Conservation (phyloP, 1,284 basidiomycete species). For the Cryptococcus sp. region DNA sequence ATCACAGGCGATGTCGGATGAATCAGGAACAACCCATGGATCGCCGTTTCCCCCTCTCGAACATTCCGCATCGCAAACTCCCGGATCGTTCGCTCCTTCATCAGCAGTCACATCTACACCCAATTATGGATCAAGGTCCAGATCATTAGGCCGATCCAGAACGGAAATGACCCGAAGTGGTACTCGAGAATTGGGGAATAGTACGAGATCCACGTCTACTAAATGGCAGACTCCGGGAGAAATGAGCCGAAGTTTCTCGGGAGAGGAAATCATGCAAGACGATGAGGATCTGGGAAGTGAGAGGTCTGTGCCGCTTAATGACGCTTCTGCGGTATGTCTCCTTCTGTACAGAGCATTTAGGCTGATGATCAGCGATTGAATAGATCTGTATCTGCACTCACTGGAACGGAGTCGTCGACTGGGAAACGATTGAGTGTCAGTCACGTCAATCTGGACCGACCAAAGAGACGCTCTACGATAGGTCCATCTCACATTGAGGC, state of each 20-base stretch:
- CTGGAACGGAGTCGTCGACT: conserved; percentile 15
- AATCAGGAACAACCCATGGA: conserved; percentile 13
- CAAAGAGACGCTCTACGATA: conserved; percentile 1
- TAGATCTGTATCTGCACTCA: neutral
- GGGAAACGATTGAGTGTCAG: conserved; percentile 19
- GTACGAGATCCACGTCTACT: conserved; percentile 10
- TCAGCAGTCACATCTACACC: conserved; percentile 31
- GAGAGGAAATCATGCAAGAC: conserved; percentile 18
- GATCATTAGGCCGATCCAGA: neutral
- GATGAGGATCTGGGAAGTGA: conserved; percentile 11
- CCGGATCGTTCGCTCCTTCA: conserved; percentile 17
- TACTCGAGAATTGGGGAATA: conserved; percentile 15
- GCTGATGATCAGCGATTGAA: neutral
- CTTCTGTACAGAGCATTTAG: neutral
- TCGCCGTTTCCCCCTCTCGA: conserved; percentile 26
- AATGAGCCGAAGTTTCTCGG: conserved; percentile 33
- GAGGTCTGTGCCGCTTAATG: conserved; percentile 17
- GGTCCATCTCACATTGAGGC: neutral
- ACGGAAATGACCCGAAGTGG: conserved; percentile 16
- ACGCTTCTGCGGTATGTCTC: conserved; percentile 16
- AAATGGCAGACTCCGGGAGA: conserved; percentile 34
- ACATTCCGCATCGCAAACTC: conserved; percentile 1
- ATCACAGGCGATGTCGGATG: conserved; percentile 5
- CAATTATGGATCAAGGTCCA: conserved; percentile 4
- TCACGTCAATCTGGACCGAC: conserved; percentile 22